Evolutionary conservation across 176 grass and related monocot species (phyloP), one percentile per base, ranked within the genome.

Genomic region (Oryza nivara): DNA sequence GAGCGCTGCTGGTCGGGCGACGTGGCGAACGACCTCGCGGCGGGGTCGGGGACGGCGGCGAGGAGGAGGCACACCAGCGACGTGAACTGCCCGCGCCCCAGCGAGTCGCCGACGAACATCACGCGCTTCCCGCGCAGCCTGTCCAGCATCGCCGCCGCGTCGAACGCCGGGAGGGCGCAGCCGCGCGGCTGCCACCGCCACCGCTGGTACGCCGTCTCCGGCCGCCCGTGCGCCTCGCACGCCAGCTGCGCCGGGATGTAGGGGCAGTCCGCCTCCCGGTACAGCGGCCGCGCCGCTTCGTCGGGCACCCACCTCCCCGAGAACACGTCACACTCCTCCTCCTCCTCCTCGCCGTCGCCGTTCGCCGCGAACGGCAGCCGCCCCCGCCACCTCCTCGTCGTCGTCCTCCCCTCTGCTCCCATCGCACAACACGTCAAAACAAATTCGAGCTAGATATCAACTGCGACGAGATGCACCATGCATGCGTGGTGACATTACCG

Each of bases 231-330:
- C 28, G 84, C 87, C 20, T 90, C 89, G 83, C 93, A 93, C 9
- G 93, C 95, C 40, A 98, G 77, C 89, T 95, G 93, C 73, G 96
- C 89, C n/a, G 67, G 96, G 84, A 98, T 93, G 85, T 95, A 98
- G 52, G 93, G 93, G 65, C 93, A 95, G 0, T 90, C 89, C 15
- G 58, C 70, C 82, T 98, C 96, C 30, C 84, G 52, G 80, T 95
- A 98, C 54, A 87, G 76, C 23, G 93, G 93, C 76, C 80, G 91
- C 11, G 26, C 65, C 15, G 9, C 52, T 61, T 83, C 83, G 48
- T 95, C 93, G 25, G 49, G 67, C 16, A 87, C 91, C 93, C 93
- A 98, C 25, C 70, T 88, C 3, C 96, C 96, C 0, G 48, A 82
- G 80, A 95, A 95, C 72, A 93, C 32, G 68, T 95, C 79, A 83